Percentiles rank a stretch among this genome's conserved stretches.
Conservation (phyloP, 306 rosid genomes). For the Lathyrus aphaca region DNA sequence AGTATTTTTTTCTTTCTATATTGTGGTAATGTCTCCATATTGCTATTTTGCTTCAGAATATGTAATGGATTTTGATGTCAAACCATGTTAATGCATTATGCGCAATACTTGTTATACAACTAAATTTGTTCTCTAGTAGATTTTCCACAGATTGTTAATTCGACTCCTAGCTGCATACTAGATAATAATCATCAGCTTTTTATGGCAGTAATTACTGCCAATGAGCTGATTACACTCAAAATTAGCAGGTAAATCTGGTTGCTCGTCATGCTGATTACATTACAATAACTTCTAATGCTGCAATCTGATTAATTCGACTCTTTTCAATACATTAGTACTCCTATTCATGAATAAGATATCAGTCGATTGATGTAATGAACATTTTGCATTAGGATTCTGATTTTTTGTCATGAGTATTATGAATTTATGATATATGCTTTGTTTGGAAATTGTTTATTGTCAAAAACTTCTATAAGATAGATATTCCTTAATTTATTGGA, state of each 20-base stretch:
- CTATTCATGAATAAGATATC: constrained; percentile 14
- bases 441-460: constrained; percentile 9
- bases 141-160: background rate
- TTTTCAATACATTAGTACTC: background rate
- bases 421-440: constrained; percentile 25
- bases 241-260: no score
- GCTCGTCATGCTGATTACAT: background rate
- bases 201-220: no score
- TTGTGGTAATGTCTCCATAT: constrained; percentile 9
- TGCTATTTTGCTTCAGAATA: constrained; percentile 26
- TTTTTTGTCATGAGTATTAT: constrained; percentile 9
- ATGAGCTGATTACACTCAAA: background rate
- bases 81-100: constrained; percentile 26
- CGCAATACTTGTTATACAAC: background rate
- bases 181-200: no score
- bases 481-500: constrained; percentile 60
- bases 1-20: background rate
- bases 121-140: background rate
- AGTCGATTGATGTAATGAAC: constrained; percentile 14
- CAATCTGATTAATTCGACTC: background rate
- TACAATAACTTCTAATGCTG: constrained; percentile 15
- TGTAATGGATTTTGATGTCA: constrained; percentile 20
- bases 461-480: constrained; percentile 22
- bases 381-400: constrained; percentile 14
- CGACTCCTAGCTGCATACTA: background rate